Conservation (phyloP, 2,329 filamentous ascomycete species). For the Aspergillus sp. region DNA sequence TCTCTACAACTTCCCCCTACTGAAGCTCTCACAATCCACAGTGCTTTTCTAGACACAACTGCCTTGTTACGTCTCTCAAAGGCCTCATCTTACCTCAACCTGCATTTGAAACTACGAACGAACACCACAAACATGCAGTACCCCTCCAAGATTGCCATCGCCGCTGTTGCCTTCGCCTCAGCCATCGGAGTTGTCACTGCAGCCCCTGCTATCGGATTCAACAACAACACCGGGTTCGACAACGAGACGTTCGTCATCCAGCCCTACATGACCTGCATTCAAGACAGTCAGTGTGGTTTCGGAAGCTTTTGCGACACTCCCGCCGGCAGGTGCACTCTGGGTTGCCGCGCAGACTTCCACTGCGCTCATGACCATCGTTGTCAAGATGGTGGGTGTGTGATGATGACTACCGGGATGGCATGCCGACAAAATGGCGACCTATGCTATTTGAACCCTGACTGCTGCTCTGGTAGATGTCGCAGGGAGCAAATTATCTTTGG, state of each 20-base stretch:
- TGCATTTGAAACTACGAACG: not conserved
- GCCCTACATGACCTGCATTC: not conserved
- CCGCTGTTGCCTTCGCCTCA: not conserved
- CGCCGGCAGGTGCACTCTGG: not conserved
- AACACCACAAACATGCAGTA: not conserved
- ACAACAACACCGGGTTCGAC: not conserved
- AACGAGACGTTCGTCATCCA: not conserved
- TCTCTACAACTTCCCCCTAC: not conserved
- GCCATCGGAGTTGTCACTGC: not conserved
- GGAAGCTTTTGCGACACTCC: not conserved
- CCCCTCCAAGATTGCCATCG: not conserved
- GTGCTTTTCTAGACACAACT: not conserved
- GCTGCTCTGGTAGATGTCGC: constrained; percentile 17
- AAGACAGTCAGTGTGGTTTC: not conserved
- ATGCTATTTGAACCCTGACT: constrained; percentile 9
- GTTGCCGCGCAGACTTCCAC: not conserved
- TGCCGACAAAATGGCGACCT: constrained; percentile 1
- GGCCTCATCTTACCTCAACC: not conserved
- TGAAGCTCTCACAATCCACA: not conserved
- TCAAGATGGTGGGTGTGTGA: not conserved
- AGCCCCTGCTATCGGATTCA: not conserved
- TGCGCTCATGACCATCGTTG: not conserved
- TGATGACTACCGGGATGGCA: not conserved
- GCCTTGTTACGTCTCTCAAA: not conserved
- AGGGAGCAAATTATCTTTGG: constrained; percentile 2